Conservation (phyloP, 2,329 filamentous ascomycete genomes). For the Cladosporium sp. region DNA sequence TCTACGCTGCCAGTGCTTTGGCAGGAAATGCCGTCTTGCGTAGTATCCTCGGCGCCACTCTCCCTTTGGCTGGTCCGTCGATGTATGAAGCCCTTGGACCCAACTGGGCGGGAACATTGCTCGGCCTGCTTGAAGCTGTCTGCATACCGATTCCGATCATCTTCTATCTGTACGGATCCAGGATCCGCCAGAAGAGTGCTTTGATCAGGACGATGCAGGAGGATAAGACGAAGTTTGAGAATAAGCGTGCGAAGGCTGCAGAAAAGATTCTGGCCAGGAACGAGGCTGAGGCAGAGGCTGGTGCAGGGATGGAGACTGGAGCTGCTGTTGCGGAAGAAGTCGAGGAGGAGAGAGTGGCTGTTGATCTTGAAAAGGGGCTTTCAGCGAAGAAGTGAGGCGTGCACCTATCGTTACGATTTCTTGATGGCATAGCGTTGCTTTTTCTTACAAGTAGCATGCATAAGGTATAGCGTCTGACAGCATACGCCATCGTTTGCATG, state of each 20-base stretch:
- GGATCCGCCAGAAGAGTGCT: slow-evolving; percentile 56
- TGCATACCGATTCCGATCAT: slow-evolving; percentile 79
- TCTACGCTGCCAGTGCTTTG: slow-evolving; percentile 78
- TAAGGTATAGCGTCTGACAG: neutral
- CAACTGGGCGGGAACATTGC: slow-evolving; percentile 75
- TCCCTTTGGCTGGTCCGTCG: slow-evolving; percentile 71
- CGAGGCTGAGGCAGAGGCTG: slow-evolving; percentile 33
- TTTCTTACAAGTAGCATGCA: neutral
- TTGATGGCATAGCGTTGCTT: slow-evolving; percentile 9
- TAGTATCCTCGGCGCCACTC: slow-evolving; percentile 70
- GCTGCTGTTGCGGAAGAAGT: slow-evolving; percentile 37
- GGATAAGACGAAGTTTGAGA: slow-evolving; percentile 50
- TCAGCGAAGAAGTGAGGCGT: neutral
- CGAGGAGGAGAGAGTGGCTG: slow-evolving; percentile 26
- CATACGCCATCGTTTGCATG: neutral
- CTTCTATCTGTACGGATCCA: slow-evolving; percentile 63
- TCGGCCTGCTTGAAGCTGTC: slow-evolving; percentile 70
- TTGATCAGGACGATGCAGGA: slow-evolving; percentile 53
- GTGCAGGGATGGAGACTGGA: slow-evolving; percentile 44
- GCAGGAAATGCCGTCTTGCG: slow-evolving; percentile 77
- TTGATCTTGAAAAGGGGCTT: slow-evolving; percentile 26
- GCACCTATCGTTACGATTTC: neutral
- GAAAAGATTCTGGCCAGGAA: slow-evolving; percentile 30
- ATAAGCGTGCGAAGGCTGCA: slow-evolving; percentile 40
- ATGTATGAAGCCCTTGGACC: slow-evolving; percentile 71